Conservation (phyloP, 306 rosid species). For the Quercus engelmannii region DNA sequence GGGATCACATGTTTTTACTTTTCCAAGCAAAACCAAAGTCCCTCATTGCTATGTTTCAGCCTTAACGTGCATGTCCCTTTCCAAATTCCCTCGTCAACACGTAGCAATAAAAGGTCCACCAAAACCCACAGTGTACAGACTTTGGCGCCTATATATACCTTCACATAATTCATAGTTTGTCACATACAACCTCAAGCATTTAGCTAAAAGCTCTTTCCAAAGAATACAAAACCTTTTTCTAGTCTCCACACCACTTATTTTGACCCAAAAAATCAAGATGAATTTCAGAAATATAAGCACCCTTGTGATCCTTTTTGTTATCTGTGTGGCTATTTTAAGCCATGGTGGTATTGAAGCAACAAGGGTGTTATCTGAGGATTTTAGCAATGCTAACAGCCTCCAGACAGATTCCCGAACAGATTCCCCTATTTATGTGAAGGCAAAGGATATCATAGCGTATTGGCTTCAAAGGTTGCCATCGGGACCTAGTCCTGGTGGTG, state of each 20-base stretch:
- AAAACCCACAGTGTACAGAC: neutral
- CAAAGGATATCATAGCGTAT: conserved; percentile 20
- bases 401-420: conserved; percentile 16
- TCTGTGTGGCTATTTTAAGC: neutral
- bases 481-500: conserved; percentile 27
- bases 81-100: neutral
- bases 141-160: conserved; percentile 7
- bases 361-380: conserved; percentile 31
- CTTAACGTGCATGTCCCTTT: neutral
- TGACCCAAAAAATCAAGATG: too few species aligned
- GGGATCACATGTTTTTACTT: neutral
- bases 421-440: conserved; percentile 21
- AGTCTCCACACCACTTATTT: too few species aligned
- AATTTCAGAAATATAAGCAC: neutral
- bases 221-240: too few species aligned
- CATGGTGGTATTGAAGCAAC: conserved; percentile 17
- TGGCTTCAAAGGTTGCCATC: conserved; percentile 33
- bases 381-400: conserved; percentile 17
- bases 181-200: neutral
- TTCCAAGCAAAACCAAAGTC: neutral
- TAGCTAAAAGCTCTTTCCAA: neutral
- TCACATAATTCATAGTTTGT: neutral
- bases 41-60: neutral
- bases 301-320: too few species aligned
- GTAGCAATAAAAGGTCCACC: neutral